Base-by-base conservation (phyloP, 768 basidiomycete genomes). In the Tulasnella sp. region DNA sequence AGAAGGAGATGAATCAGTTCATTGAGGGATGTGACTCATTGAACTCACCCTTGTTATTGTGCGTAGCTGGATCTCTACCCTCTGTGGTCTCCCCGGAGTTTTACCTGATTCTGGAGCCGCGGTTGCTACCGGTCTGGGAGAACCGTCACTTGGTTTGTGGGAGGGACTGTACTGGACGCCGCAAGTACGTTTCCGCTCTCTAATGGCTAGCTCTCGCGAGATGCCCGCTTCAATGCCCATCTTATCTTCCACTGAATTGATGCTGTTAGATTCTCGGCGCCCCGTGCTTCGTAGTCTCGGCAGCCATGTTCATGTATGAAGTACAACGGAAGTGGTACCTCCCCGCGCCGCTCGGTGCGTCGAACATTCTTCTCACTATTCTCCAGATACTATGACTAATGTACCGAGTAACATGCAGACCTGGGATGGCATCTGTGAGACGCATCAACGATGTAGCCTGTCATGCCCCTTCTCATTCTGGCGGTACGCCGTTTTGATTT, bases 81-180 rank as follows among this genome's bases (percentile, higher is more conserved):
- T 64, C 3, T 66, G 63, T 26, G 63, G 65, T 0, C 27, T 66
- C 10, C 65, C 65, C 1, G 65, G 65, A 1, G 51, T 64, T 0
- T 21, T 66, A 19, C 63, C 65, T 1, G 34, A 42, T 17, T 10
- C n/a, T 0, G 61, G 63, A 0, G 21, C 24, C 1, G 23, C 3
- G 3, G 53, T 43, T 2, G 61, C 56, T 1, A 19, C 29, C 13
- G 63, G 50, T 32, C 54, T 62, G 42, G 13, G 27, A 11, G 59
- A 50, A 1, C 29, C n/a, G 26, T 4, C 30, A 3, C 53, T 63
- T 26, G 24, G 54, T 10, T 23, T 58, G 4, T 66, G 65, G 65
- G 42, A 61, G 8, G 63, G 48, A 1, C 17, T 60, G 19, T 66
- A 62, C 26, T 66, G 65, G 65, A 59, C 32, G 4, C 26, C 51